A percentile compares a stretch with the other conserved stretches of the same genome.
phyloP scores from a whole-genome alignment of 139 green algal species.

The Parachlorella kessleri region DNA sequence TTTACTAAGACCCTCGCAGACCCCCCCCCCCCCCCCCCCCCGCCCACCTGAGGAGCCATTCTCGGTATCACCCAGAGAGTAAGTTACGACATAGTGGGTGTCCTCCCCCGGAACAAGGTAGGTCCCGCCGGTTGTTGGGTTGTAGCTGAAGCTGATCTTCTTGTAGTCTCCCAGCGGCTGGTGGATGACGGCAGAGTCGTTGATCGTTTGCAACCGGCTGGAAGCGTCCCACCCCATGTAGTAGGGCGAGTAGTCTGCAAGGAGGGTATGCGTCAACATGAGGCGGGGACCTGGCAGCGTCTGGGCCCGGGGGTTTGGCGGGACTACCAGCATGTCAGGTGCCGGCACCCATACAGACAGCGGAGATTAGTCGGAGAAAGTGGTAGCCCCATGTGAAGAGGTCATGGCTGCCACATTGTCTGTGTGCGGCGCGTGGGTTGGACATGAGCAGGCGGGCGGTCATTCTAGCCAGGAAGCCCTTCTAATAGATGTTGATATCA shows the following conservation, averaged over 20 bases:
- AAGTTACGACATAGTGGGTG: background rate
- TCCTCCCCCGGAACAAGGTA: background rate
- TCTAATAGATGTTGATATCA: no score
- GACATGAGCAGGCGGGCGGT: background rate
- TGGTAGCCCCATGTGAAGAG: background rate
- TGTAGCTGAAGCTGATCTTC: background rate
- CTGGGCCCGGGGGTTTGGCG: no score
- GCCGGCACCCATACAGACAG: background rate
- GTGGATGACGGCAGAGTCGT: background rate
- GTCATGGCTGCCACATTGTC: no score
- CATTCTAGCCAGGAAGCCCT: background rate
- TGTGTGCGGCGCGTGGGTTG: background rate
- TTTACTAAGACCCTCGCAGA: no score
- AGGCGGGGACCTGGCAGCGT: no score
- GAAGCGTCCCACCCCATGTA: constrained; percentile 12
- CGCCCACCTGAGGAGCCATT: background rate
- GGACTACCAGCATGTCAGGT: no score
- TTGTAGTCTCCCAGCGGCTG: background rate
- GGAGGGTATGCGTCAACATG: background rate
- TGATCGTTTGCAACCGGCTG: background rate
- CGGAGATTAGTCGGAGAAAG: background rate
- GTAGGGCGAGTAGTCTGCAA: constrained; percentile 1
- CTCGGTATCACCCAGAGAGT: background rate
- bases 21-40: no score
- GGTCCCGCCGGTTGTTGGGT: background rate